Base-by-base conservation (phyloP, 345 rosid genomes). In the Cardiospermum halicacabum region DNA sequence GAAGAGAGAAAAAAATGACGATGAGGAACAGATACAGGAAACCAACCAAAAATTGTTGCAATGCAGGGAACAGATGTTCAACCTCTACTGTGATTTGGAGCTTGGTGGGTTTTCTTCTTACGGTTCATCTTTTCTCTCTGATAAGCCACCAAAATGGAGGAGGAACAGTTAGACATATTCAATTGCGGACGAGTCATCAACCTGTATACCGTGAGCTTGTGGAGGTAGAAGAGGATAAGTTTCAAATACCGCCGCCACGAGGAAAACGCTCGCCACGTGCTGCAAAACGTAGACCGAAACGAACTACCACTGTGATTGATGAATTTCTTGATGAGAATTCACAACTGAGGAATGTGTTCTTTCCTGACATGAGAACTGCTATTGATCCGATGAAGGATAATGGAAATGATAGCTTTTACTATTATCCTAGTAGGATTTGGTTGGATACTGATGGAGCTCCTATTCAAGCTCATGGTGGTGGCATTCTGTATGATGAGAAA, bases 301-400 rank as follows among this genome's bases (percentile, higher is more conserved):
- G 80, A 55, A 56, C 81, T 39, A 89, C 91, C 67, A 80, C 96
- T 64, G 24, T 93, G 58, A 75, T 88, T 50, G 97, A 93, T 66
- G 98, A 93, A 80, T 93, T 88, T 82, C 96, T 93, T 64, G 96
- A 94, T n/a, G 96, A 94, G 70, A 87, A 87, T 70, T 94, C 97
- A 21, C 88, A 83, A 47, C 82, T 90, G 55, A 78, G 97, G 39
- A 78, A 82, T 56, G 73, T 85, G 1, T 93, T 93, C 80, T 93
- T 93, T 69, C 99, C 99, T 11, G 80, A 47, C 59, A 74, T 77
- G 71, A 85, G 71, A 78, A 82, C 77, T 19, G 85, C 88, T 0
- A 31, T 88, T 64, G 85, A 82, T 68, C 97, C 97, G 0, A 77
- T 49, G 30, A 88, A 74, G 74, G 86, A 76, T 34, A 59, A 72